Evolutionary conservation across 345 rosid species (phyloP).

Genomic region (Camelina neglecta): DNA sequence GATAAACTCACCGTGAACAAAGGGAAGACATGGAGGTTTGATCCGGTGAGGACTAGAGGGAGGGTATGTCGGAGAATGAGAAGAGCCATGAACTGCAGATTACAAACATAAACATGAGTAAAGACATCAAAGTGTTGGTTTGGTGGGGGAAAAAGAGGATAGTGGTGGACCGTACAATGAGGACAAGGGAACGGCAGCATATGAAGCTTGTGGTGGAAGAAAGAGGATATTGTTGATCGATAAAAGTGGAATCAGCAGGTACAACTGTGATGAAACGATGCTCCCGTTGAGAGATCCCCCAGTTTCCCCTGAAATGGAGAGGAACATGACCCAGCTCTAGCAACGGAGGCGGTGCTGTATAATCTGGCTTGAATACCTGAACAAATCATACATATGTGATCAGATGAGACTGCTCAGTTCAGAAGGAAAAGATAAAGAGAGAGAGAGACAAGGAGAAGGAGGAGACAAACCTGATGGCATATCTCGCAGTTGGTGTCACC

Average conservation of each 20-base stretch:
- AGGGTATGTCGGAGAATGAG: constrained; percentile 77
- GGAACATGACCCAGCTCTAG: constrained; percentile 78
- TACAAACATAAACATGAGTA: constrained; percentile 23
- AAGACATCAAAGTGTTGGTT: constrained; percentile 7
- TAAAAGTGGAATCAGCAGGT: constrained; percentile 59
- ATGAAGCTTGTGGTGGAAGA: constrained; percentile 61
- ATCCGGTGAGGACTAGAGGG: constrained; percentile 59
- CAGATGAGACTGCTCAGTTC: not conserved
- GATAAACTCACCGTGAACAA: constrained; percentile 55
- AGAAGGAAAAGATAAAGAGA: not conserved
- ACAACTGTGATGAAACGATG: constrained; percentile 70
- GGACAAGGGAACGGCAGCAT: constrained; percentile 66
- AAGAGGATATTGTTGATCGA: constrained; percentile 54
- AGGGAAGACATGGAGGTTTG: constrained; percentile 55
- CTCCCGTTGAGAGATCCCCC: constrained; percentile 74
- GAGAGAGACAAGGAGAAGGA: not conserved
- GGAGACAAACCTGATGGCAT: constrained; percentile 70
- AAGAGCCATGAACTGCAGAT: constrained; percentile 79
- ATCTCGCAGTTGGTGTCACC: constrained; percentile 86
- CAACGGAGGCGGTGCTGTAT: constrained; percentile 83
- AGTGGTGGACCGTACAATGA: constrained; percentile 53
- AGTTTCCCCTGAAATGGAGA: constrained; percentile 81
- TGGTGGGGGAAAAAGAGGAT: not conserved
- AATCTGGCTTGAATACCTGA: constrained; percentile 86
- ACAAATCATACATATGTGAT: not conserved